phyloP scores from a whole-genome alignment of 225 moss, liverwort and hornwort species.

The Anthoceros angustus region DNA sequence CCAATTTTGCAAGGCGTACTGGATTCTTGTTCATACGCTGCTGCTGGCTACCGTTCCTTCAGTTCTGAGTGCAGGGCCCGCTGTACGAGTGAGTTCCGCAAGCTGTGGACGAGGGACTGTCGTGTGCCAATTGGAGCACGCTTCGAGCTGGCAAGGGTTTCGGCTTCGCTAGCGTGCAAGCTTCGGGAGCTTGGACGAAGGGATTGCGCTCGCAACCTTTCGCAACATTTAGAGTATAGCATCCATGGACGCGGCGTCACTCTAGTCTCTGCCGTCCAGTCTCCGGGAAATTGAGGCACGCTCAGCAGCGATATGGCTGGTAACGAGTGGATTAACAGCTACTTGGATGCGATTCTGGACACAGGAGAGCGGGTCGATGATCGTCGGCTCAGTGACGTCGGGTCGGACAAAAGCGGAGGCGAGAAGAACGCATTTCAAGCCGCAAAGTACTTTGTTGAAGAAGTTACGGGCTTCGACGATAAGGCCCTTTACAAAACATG shows the following conservation, averaged over 20 bases:
- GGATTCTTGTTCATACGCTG: no score
- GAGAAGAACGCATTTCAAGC: conserved; percentile 34
- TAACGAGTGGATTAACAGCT: conserved; percentile 66
- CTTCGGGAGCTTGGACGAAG: background rate
- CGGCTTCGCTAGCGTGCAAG: background rate
- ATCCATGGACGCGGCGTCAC: background rate
- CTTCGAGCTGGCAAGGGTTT: no score
- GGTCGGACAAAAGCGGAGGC: background rate
- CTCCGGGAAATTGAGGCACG: background rate
- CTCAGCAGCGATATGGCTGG: conserved; percentile 19
- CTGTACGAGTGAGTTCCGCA: no score
- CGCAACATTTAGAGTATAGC: background rate
- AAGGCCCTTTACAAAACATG: conserved; percentile 49
- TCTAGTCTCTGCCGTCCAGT: background rate
- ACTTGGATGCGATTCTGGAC: conserved; percentile 61
- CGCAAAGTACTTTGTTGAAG: conserved; percentile 57
- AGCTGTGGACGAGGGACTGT: no score
- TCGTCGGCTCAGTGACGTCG: conserved; percentile 15
- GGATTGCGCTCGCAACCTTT: no score
- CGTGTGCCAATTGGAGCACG: no score
- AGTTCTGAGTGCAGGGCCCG: no score
- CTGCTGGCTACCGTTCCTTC: no score
- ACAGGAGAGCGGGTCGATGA: conserved; percentile 54
- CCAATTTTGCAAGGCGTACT: no score
- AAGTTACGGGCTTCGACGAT: conserved; percentile 59